phyloP scores from a whole-genome alignment of 163 green algal species.

The Chlamydomonas reinhardtii region DNA sequence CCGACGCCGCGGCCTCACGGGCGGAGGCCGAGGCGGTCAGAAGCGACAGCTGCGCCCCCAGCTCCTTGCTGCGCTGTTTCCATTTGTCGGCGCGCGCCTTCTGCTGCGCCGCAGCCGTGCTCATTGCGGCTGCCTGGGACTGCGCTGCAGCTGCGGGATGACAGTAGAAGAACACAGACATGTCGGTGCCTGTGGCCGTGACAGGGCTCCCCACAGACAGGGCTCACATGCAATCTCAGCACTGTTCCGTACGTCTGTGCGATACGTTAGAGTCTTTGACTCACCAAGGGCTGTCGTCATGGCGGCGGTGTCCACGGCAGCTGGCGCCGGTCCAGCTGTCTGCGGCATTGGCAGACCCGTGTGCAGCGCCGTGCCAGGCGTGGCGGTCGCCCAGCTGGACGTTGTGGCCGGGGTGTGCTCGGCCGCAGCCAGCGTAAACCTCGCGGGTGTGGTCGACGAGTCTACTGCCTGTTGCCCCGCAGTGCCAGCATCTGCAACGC shows the following conservation, averaged over 20 bases:
- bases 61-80: slow-evolving; percentile 54
- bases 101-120: slow-evolving; percentile 28
- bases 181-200: too few species aligned
- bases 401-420: not conserved
- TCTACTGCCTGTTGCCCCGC: too few species aligned
- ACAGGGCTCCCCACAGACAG: too few species aligned
- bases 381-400: not conserved
- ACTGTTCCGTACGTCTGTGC: too few species aligned
- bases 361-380: not conserved
- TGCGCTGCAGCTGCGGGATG: not conserved
- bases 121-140: slow-evolving; percentile 8
- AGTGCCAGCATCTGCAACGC: too few species aligned
- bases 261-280: too few species aligned
- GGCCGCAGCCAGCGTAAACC: not conserved
- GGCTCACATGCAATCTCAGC: too few species aligned
- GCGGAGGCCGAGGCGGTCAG: slow-evolving; percentile 37
- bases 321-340: too few species aligned
- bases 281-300: not conserved
- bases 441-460: too few species aligned
- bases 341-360: not conserved
- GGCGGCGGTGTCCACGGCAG: too few species aligned
- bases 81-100: slow-evolving; percentile 53
- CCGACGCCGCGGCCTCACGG: slow-evolving; percentile 50
- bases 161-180: too few species aligned
- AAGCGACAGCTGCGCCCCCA: slow-evolving; percentile 53